phyloP scores from a whole-genome alignment of 2,329 filamentous ascomycete genomes.

The Graphilbum ipis-grandicollis region DNA sequence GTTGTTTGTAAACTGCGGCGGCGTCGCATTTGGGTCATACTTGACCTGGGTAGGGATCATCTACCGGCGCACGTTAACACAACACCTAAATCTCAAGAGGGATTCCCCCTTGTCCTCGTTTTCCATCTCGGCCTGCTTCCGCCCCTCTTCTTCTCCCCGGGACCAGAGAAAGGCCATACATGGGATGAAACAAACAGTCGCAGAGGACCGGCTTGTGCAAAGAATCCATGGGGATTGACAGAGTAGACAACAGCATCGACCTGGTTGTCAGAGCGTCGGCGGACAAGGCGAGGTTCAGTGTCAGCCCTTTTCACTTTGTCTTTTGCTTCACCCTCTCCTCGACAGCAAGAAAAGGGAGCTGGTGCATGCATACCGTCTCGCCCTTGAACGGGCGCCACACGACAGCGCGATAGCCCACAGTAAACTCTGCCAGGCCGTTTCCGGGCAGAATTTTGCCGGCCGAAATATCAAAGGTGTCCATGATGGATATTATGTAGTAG shows the following conservation, averaged over 20 bases:
- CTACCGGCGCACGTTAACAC: conserved; percentile 23
- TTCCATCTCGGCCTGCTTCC: too few relatives aligned
- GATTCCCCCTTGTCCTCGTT: conserved; percentile 4
- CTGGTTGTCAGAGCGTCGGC: conserved; percentile 25
- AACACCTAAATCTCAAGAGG: too few relatives aligned
- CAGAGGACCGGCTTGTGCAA: conserved; percentile 64
- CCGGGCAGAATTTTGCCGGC: conserved; percentile 85
- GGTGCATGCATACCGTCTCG: conserved; percentile 51
- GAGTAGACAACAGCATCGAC: conserved; percentile 87
- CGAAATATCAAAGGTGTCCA: conserved; percentile 90
- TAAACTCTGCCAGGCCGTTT: conserved; percentile 85
- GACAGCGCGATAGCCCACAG: conserved; percentile 84
- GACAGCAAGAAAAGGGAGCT: not conserved
- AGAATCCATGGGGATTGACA: conserved; percentile 86
- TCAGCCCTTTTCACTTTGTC: not conserved
- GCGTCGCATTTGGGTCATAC: conserved; percentile 88
- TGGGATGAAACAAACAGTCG: conserved; percentile 66
- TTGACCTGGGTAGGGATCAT: conserved; percentile 84
- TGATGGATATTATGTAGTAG: conserved; percentile 96
- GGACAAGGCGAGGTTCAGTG: not conserved
- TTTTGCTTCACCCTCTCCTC: too few relatives aligned
- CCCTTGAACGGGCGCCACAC: conserved; percentile 97
- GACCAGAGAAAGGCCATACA: conserved; percentile 34
- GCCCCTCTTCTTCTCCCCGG: not conserved
- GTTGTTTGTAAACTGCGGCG: conserved; percentile 93